Percentiles rank a stretch among this genome's conserved stretches.
Conservation (phyloP, 2,329 filamentous ascomycete species). For the Phialocephala sp. region DNA sequence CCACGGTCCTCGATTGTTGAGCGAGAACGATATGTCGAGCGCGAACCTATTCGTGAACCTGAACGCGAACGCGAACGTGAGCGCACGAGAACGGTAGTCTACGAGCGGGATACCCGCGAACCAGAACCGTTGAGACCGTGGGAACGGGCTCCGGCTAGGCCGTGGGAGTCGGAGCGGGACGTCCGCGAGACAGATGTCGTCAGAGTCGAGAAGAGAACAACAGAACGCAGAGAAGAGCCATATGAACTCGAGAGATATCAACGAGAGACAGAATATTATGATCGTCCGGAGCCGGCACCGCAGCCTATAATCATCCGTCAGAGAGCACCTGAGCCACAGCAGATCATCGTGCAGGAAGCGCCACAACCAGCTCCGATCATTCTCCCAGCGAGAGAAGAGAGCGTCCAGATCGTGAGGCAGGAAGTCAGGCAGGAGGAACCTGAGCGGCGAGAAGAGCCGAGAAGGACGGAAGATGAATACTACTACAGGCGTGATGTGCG, state of each 20-base stretch:
- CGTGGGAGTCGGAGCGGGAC: constrained; percentile 39
- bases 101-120: constrained; percentile 52
- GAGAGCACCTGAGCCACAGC: constrained; percentile 59
- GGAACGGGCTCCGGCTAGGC: constrained; percentile 39
- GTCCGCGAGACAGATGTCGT: constrained; percentile 37
- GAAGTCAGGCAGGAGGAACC: constrained; percentile 34
- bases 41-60: constrained; percentile 37
- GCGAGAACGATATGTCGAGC: constrained; percentile 25
- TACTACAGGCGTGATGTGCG: constrained; percentile 45
- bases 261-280: constrained; percentile 67
- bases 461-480: constrained; percentile 43
- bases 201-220: constrained; percentile 35
- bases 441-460: constrained; percentile 33
- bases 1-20: constrained; percentile 28
- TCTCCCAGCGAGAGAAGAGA: constrained; percentile 39
- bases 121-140: constrained; percentile 43
- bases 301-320: constrained; percentile 63
- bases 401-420: constrained; percentile 36
- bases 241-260: constrained; percentile 63
- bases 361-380: constrained; percentile 58
- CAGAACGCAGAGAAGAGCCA: constrained; percentile 40
- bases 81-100: constrained; percentile 44
- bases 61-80: constrained; percentile 40
- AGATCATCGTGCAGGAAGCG: constrained; percentile 65
- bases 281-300: constrained; percentile 55